Evolutionary conservation across 352 stramenopile species (phyloP), one percentile per base, ranked within the genome.

Genomic region (Globisporangium viniferum): DNA sequence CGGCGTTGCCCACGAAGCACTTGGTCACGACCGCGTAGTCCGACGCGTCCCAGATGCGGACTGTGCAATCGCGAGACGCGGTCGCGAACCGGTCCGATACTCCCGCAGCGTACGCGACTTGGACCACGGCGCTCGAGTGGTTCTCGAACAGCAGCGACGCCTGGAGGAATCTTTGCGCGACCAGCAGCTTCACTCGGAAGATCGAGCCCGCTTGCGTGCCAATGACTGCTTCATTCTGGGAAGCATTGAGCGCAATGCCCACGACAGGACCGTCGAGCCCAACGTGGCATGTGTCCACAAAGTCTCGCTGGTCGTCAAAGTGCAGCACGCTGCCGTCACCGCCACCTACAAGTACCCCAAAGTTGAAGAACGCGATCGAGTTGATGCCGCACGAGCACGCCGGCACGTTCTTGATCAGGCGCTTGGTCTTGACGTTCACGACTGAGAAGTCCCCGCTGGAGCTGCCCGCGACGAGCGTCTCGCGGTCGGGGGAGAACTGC

Each of bases 41-140:
- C 0, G 81, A 89, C 2, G 86, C 88, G 65, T 97, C 89, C 92
- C 92, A 98, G 9, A 98, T 76, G 36, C 93, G 85, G 65, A 98
- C 80, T 7, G 86, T 93, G 69, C 84, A 92, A 77, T 98, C 94
- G 18, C 71, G 66, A 3, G 91, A 95, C 51, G 89, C 81, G 2
- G 93, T 98, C 7, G 91, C 93, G 65, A 98, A 98, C 22, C 79
- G 80, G 48, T 98, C 93, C 24, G 86, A 97, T 33, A 90, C 88
- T 0, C 81, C 77, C 0, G 84, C 55, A 0, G 85, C 80, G 67
- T 96, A 98, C 14, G 86, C 81, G 46, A 98, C 76, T 39, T 90
- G 79, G 8, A 92, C 71, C 3, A 98, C 89, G 4, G 69, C 75
- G 41, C 76, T 84, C 46, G 83, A 88, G 71, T 96, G 92, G 73